phyloP scores from a whole-genome alignment of 768 basidiomycete species.

The Boletus rex-veris region DNA sequence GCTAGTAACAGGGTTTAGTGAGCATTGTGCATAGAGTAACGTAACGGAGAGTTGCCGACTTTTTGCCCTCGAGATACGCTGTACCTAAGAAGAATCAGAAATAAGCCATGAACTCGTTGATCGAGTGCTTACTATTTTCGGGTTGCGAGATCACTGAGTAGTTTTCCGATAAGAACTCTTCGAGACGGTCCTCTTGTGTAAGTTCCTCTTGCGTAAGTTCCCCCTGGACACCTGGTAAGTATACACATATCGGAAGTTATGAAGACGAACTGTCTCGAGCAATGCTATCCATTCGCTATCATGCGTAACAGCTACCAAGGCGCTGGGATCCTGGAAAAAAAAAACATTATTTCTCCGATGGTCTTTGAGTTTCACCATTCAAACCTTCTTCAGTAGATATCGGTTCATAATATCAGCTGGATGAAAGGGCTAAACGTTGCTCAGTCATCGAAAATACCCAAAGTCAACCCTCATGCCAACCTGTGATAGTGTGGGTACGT shows the following conservation, averaged over 20 bases:
- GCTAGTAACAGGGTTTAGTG: no score
- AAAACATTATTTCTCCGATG: no score
- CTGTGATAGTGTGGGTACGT: neutral
- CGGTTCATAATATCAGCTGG: constrained; percentile 6
- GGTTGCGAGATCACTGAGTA: neutral
- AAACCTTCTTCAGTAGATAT: neutral
- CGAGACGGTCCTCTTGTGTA: neutral
- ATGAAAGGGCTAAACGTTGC: constrained; percentile 1
- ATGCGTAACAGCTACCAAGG: constrained; percentile 6
- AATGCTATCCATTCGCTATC: constrained; percentile 4
- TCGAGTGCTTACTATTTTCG: neutral
- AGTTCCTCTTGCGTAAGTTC: neutral
- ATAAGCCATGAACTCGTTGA: neutral
- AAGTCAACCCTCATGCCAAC: neutral
- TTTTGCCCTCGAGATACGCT: neutral
- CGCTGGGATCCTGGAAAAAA: neutral
- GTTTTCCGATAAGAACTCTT: neutral
- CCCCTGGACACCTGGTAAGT: neutral
- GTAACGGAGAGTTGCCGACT: neutral
- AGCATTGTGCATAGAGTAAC: neutral
- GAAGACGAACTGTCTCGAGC: neutral
- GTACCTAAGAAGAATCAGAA: neutral
- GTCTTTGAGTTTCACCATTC: neutral
- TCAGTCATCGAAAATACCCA: neutral
- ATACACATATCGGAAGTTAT: neutral